phyloP scores from a whole-genome alignment of 345 rosid species.

The Excoecaria cochinchinensis region DNA sequence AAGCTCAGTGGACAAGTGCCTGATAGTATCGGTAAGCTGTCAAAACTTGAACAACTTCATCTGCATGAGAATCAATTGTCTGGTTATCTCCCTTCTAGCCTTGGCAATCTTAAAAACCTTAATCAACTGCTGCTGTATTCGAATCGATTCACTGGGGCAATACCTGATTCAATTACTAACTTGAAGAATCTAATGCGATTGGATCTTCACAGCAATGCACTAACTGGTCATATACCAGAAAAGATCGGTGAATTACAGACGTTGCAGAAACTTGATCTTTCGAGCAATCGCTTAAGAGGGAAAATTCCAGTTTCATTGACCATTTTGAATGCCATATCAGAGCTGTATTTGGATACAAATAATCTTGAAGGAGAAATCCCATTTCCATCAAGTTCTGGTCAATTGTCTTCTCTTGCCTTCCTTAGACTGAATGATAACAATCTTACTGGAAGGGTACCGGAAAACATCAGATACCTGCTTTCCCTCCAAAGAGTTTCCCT shows the following conservation, averaged over 20 bases:
- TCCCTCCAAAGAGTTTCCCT: slow-evolving; percentile 52
- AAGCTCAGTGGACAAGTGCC: slow-evolving; percentile 43
- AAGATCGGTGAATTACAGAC: slow-evolving; percentile 40
- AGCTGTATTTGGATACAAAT: slow-evolving; percentile 43
- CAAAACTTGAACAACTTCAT: slow-evolving; percentile 44
- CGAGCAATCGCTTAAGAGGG: slow-evolving; percentile 41
- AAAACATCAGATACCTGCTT: slow-evolving; percentile 30
- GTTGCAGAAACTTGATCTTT: slow-evolving; percentile 48
- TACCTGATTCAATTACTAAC: slow-evolving; percentile 40
- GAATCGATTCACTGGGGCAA: slow-evolving; percentile 35
- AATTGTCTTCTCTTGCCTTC: slow-evolving; percentile 42
- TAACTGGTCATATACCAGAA: slow-evolving; percentile 39
- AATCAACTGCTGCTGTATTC: slow-evolving; percentile 42
- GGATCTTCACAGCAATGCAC: slow-evolving; percentile 46
- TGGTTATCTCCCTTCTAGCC: slow-evolving; percentile 43
- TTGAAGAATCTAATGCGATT: slow-evolving; percentile 40
- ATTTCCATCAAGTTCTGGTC: slow-evolving; percentile 35
- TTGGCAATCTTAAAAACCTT: slow-evolving; percentile 40
- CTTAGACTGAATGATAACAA: slow-evolving; percentile 47
- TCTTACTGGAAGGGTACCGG: slow-evolving; percentile 40
- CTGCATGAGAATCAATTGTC: slow-evolving; percentile 47
- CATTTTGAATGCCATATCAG: slow-evolving; percentile 37
- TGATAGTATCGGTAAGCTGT: slow-evolving; percentile 50
- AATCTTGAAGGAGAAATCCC: slow-evolving; percentile 42
- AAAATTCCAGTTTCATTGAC: slow-evolving; percentile 39